phyloP scores from a whole-genome alignment of 352 stramenopile genomes.

The Pythium scleroteichum region DNA sequence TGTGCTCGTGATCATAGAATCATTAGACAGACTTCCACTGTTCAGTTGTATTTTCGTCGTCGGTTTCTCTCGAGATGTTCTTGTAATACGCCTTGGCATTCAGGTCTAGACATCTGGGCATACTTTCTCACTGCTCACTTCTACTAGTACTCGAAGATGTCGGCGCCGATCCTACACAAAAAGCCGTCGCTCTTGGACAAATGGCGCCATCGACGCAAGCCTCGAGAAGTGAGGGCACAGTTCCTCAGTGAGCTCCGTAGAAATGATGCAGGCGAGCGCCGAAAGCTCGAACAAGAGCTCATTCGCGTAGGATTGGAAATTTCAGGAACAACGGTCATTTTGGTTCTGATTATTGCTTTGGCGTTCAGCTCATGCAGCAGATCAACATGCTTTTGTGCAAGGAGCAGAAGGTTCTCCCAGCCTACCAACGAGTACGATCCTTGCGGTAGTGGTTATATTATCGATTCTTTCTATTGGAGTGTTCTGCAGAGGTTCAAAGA shows the following conservation, averaged over 20 bases:
- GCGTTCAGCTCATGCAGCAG: slow-evolving; percentile 67
- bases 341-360: background rate
- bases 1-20: slow-evolving; percentile 82
- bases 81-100: background rate
- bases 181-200: slow-evolving; percentile 17
- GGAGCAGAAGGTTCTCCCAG: slow-evolving; percentile 47
- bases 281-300: slow-evolving; percentile 39
- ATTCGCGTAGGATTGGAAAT: slow-evolving; percentile 34
- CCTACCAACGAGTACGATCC: slow-evolving; percentile 62
- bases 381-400: slow-evolving; percentile 67
- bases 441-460: too few relatives aligned
- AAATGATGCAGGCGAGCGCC: slow-evolving; percentile 42
- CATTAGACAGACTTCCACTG: slow-evolving; percentile 39
- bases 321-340: background rate
- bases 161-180: background rate
- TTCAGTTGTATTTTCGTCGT: background rate
- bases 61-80: too few relatives aligned
- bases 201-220: slow-evolving; percentile 30
- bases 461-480: too few relatives aligned
- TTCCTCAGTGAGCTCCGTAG: slow-evolving; percentile 43
- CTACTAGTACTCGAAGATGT: too few relatives aligned
- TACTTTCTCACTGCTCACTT: too few relatives aligned
- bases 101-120: slow-evolving; percentile 1
- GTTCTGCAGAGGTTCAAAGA: slow-evolving; percentile 49
- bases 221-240: slow-evolving; percentile 39